Base-by-base conservation (phyloP, 2,329 filamentous ascomycete species). In the Parasarocladium wereldwijsianum region DNA sequence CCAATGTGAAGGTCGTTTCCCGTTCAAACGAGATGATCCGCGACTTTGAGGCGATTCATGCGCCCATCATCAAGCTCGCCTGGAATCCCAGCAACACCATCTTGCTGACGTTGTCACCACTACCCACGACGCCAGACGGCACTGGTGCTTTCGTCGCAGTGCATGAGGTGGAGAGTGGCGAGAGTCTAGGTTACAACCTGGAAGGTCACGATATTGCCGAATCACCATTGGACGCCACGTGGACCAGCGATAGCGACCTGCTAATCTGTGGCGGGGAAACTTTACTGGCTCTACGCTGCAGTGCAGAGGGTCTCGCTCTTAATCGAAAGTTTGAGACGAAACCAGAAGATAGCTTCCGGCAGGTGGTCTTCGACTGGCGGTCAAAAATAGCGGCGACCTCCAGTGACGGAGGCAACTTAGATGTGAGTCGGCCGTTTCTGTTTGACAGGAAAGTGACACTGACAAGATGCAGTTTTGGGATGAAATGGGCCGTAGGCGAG, bases 41-140 rank as follows among this genome's bases (percentile, higher is more conserved):
- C 28, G 57, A 62, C 14, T 66, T 71, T 46, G 64, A 71, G 38
- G 58, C 66, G 16, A 55, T 66, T 21, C 70, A 74, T 39, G 60
- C 69, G n/a, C 70, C 71, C 10, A 57, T 76, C 27, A 63, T 72
- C 40, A 73, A 70, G 44, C 53, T 76, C 14, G 60, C 61, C 26
- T 76, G 72, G 70, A 75, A 70, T 42, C 64, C 63, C 2, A 59
- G 51, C 37, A 64, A 64, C 36, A 56, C 58, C 1, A 58, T 60
- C n/a, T 58, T 75, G 18, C 52, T 77, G 10, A 62, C 63, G 36
- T 61, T 77, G 25, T 66, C 66, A 2, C 67, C 69, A 4, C 20
- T 13, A 14, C 24, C 18, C 17, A 18, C 20, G 1, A n/a, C n/a
- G n/a, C n/a, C n/a, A n/a, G 61, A 66, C 33, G 64, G 63, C 29